Evolutionary conservation across 2,329 filamentous ascomycete species (phyloP).

Genomic region (Aspergillus sp.): DNA sequence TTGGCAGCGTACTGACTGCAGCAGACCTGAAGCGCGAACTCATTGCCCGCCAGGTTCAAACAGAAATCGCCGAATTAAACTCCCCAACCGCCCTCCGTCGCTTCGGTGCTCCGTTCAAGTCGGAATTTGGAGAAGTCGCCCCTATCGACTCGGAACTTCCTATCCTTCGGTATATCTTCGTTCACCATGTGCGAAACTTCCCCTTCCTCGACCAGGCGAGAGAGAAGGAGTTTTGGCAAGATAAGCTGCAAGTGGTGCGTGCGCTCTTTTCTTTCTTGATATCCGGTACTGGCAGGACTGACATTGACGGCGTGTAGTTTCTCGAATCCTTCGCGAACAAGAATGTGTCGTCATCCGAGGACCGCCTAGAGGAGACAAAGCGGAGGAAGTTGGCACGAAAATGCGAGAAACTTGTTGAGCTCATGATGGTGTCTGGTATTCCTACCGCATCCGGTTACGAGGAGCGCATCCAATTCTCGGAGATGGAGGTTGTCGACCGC

Average conservation of each 20-base stretch:
- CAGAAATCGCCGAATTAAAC: slow-evolving; percentile 90
- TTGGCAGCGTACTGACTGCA: slow-evolving; percentile 13
- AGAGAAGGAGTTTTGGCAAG: slow-evolving; percentile 99
- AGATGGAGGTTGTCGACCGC: slow-evolving; percentile 94
- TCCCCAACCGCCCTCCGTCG: slow-evolving; percentile 91
- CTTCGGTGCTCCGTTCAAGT: slow-evolving; percentile 94
- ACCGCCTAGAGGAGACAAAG: slow-evolving; percentile 94
- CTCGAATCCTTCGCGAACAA: slow-evolving; percentile 97
- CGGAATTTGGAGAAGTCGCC: slow-evolving; percentile 87
- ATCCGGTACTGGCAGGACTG: neutral
- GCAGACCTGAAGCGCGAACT: slow-evolving; percentile 94
- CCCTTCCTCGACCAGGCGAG: slow-evolving; percentile 94
- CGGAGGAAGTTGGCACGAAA: slow-evolving; percentile 88
- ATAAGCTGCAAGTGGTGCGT: slow-evolving; percentile 90
- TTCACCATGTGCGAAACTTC: slow-evolving; percentile 96
- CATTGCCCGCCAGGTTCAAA: slow-evolving; percentile 83
- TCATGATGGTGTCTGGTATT: slow-evolving; percentile 99
- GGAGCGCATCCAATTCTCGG: slow-evolving; percentile 93
- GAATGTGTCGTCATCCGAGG: slow-evolving; percentile 95
- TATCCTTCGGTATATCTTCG: slow-evolving; percentile 93
- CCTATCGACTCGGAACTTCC: slow-evolving; percentile 93
- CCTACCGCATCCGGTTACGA: slow-evolving; percentile 96
- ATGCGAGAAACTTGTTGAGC: slow-evolving; percentile 91
- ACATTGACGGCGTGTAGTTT: slow-evolving; percentile 62
- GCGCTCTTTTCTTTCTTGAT: slow-evolving; percentile 3